A percentile compares a stretch with the other conserved stretches of the same genome.
phyloP scores from a whole-genome alignment of 164 flowering plant genomes.

The Houttuynia cordata region DNA sequence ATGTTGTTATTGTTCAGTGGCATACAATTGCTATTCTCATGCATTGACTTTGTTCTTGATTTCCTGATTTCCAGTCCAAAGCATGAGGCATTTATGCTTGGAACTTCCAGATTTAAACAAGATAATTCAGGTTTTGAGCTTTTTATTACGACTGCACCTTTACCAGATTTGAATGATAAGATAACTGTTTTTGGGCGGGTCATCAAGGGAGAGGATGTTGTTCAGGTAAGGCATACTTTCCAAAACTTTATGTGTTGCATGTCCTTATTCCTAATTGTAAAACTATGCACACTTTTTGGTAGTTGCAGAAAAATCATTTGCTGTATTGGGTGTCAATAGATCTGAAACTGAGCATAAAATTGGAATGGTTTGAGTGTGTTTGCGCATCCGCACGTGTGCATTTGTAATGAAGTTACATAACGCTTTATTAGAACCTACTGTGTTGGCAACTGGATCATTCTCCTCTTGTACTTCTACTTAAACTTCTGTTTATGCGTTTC shows the following conservation, averaged over 20 bases:
- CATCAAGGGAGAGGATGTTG: slow-evolving; percentile 80
- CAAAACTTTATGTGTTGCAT: background rate
- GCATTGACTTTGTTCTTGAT: background rate
- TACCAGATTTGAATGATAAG: slow-evolving; percentile 74
- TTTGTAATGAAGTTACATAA: too few species aligned
- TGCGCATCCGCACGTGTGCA: too few species aligned
- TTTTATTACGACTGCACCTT: slow-evolving; percentile 81
- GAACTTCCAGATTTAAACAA: slow-evolving; percentile 63
- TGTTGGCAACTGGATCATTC: too few species aligned
- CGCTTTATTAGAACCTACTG: too few species aligned
- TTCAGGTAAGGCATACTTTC: slow-evolving; percentile 40
- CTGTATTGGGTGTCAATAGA: too few species aligned
- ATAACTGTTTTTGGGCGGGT: slow-evolving; percentile 84
- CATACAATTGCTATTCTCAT: background rate
- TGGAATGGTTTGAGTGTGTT: too few species aligned
- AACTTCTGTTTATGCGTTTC: too few species aligned
- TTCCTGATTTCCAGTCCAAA: slow-evolving; percentile 38
- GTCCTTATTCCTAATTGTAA: background rate
- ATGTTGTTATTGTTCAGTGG: background rate
- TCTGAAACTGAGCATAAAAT: too few species aligned
- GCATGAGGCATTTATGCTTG: slow-evolving; percentile 95
- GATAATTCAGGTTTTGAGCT: slow-evolving; percentile 51
- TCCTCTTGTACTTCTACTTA: too few species aligned
- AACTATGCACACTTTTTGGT: background rate
- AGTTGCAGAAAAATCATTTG: too few species aligned